Percentiles rank a stretch among this genome's conserved stretches.
Evolutionary conservation across 2,329 filamentous ascomycete species (phyloP).

Genomic region (Penicillium sp.): DNA sequence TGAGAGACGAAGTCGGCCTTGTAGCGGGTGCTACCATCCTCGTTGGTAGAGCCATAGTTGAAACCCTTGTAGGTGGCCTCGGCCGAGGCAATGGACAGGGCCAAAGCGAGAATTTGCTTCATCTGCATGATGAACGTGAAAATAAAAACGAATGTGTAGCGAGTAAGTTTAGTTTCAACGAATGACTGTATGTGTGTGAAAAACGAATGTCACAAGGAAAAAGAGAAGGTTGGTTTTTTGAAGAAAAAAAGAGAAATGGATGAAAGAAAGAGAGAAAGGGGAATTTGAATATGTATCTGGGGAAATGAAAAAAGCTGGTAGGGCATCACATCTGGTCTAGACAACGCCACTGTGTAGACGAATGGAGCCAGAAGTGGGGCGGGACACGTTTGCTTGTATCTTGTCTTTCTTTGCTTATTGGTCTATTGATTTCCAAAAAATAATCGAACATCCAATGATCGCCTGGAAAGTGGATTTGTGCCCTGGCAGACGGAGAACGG

Average conservation of each 20-base stretch:
- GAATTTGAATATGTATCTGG: constrained; percentile 1
- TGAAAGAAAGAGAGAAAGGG: constrained; percentile 2
- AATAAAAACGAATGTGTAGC: constrained; percentile 8
- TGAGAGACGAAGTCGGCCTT: constrained; percentile 44
- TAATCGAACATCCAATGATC: constrained; percentile 15
- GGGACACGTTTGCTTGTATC: constrained; percentile 23
- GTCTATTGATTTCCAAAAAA: constrained; percentile 14
- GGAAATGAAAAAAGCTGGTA: constrained; percentile 5
- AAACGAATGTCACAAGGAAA: constrained; percentile 15
- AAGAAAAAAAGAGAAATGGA: constrained; percentile 7
- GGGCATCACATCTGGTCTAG: constrained; percentile 15
- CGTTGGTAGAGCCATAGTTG: constrained; percentile 46
- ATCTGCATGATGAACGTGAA: constrained; percentile 32
- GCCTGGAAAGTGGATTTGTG: background rate
- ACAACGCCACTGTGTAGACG: constrained; percentile 19
- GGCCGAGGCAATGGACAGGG: constrained; percentile 33
- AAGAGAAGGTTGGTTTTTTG: constrained; percentile 7
- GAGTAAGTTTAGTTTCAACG: background rate
- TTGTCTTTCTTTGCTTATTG: constrained; percentile 3
- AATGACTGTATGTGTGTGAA: constrained; percentile 7
- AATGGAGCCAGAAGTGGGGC: constrained; percentile 18
- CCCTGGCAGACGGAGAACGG: constrained; percentile 4
- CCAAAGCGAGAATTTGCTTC: constrained; percentile 34
- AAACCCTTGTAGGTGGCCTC: constrained; percentile 46
- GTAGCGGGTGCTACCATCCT: constrained; percentile 2